Percentiles rank a stretch among this genome's conserved stretches.
Conservation (phyloP, 2,329 filamentous ascomycete species). For the Neopestalotiopsis rosae region DNA sequence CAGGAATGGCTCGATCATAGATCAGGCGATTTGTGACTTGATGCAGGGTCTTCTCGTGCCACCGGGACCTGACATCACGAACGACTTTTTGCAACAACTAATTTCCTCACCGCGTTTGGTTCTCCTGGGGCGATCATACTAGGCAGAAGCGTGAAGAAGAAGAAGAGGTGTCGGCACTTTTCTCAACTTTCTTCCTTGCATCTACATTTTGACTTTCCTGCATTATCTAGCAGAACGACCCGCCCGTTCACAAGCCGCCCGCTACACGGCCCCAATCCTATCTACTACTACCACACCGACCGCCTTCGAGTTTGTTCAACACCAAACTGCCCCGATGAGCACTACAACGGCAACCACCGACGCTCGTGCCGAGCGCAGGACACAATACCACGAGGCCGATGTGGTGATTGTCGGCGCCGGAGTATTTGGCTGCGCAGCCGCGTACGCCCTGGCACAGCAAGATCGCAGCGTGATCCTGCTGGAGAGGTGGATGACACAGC, state of each 20-base stretch:
- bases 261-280: neutral
- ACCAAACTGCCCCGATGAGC: constrained; percentile 31
- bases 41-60: constrained; percentile 18
- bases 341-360: constrained; percentile 41
- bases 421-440: constrained; percentile 85
- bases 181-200: neutral
- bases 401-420: constrained; percentile 93
- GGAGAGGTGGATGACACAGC: constrained; percentile 88
- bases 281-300: neutral
- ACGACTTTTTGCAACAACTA: constrained; percentile 6
- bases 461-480: constrained; percentile 89
- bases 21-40: constrained; percentile 20
- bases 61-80: constrained; percentile 13
- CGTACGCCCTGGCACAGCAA: constrained; percentile 84
- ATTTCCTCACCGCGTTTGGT: neutral
- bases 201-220: neutral
- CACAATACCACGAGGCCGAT: constrained; percentile 70
- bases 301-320: constrained; percentile 6
- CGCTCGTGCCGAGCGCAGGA: constrained; percentile 52
- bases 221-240: too few relatives aligned
- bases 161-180: neutral
- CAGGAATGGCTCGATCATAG: constrained; percentile 13
- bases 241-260: neutral
- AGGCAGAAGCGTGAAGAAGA: neutral
- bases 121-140: neutral